Conservation (phyloP, 192 early-diverging fungal genomes). For the Diversispora epigaea region DNA sequence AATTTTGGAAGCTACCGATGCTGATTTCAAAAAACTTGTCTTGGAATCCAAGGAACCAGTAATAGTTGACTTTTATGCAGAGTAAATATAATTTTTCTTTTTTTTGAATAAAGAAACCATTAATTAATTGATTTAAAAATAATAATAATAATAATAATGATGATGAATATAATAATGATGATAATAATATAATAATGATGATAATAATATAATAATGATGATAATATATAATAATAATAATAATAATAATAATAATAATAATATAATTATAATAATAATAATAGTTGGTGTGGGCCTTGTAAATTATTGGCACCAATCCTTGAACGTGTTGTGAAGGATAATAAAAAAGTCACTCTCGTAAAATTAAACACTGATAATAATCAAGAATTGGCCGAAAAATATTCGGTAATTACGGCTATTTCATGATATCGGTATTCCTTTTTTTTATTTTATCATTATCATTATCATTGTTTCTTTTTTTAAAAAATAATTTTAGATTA, state of each 20-base stretch:
- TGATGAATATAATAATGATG: no score
- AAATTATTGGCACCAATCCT: constrained; percentile 72
- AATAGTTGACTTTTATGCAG: constrained; percentile 81
- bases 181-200: no score
- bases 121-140: no score
- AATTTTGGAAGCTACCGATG: constrained; percentile 56
- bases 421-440: background rate
- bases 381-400: constrained; percentile 59
- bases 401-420: constrained; percentile 47
- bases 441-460: background rate
- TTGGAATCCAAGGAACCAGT: constrained; percentile 61
- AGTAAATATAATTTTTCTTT: constrained; percentile 39
- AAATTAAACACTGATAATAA: constrained; percentile 77
- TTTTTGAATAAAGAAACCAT: background rate
- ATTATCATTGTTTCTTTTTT: constrained; percentile 14
- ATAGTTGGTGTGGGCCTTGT: constrained; percentile 85
- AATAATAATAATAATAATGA: no score
- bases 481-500: constrained; percentile 45
- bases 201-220: constrained; percentile 9
- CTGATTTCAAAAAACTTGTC: constrained; percentile 61
- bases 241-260: no score
- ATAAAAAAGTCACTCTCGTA: constrained; percentile 68
- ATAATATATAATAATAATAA: no score
- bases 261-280: no score
- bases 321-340: constrained; percentile 57